Base-by-base conservation (phyloP, 139 green algal species). In the Chlamydomonas sphaeroides region DNA sequence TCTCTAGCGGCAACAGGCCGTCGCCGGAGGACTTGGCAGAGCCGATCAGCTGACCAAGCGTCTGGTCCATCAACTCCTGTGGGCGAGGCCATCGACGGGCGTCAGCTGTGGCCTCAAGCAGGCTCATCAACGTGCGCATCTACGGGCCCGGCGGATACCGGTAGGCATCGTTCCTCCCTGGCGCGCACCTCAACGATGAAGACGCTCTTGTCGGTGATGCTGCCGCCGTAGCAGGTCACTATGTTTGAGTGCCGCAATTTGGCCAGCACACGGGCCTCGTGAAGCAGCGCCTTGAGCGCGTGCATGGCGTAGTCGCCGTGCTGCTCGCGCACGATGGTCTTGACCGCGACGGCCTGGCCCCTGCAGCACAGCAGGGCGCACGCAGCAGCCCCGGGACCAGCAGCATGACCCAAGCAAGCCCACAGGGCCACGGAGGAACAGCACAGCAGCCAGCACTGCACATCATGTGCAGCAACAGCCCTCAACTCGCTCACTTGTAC, bases 151-250 rank as follows among this genome's bases (percentile, higher is more conserved):
- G n/a, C n/a, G n/a, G n/a, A n/a, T n/a, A n/a, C n/a, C n/a, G n/a
- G n/a, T n/a, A n/a, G n/a, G n/a, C n/a, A n/a, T n/a, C n/a, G n/a
- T n/a, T n/a, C n/a, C n/a, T n/a, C n/a, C n/a, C n/a, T n/a, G n/a
- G n/a, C n/a, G n/a, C 45, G 11, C 45, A 53, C 59, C 59, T 57
- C 71, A 3, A 88, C 76, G 65, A 88, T 69, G 53, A 69, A 74
- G 28, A 84, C 32, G 41, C 35, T 35, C 33, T 65, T 35, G 21
- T 39, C 35, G 35, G 28, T 48, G 36, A 71, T 69, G 39, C 72
- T 70, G 33, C 51, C 83, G 20, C 83, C 83, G 35, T 85, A 62
- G 73, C 86, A 87, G 39, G 66, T 49, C 4, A 88, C 77, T 10
- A 85, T 53, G 68, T 79, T 70, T 14, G 77, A 67, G 62, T 88